Conservation (phyloP, 768 basidiomycete genomes). For the Naganishia friedmannii region DNA sequence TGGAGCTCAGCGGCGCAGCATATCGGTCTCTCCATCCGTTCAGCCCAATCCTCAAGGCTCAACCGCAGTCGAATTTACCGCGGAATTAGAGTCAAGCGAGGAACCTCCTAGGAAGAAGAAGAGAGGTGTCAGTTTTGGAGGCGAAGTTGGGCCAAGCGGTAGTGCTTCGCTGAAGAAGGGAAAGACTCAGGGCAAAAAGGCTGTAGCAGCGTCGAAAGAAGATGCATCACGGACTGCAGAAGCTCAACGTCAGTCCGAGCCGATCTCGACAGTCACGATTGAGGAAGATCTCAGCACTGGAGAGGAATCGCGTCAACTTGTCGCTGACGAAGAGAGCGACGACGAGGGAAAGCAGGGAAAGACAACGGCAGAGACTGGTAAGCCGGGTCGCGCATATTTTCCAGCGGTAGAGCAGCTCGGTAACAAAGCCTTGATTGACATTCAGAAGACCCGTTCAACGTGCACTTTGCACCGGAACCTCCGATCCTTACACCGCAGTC, state of each 20-base stretch:
- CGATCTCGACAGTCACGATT: neutral
- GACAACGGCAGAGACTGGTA: constrained; percentile 34
- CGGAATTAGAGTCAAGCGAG: constrained; percentile 17
- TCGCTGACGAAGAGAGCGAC: constrained; percentile 34
- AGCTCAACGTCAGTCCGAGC: neutral
- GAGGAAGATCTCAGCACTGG: neutral
- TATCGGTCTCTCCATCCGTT: constrained; percentile 9
- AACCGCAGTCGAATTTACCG: neutral
- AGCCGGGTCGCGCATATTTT: neutral
- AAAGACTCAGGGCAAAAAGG: constrained; percentile 56
- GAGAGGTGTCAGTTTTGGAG: constrained; percentile 45
- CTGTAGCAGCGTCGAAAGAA: constrained; percentile 12
- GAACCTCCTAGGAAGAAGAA: constrained; percentile 41
- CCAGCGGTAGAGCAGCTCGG: too few relatives aligned
- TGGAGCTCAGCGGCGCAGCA: constrained; percentile 34
- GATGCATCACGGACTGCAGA: constrained; percentile 10
- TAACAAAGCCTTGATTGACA: neutral
- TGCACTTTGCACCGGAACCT: constrained; percentile 69
- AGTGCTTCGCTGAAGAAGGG: constrained; percentile 37
- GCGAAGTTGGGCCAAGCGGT: constrained; percentile 51
- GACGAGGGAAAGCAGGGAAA: constrained; percentile 22
- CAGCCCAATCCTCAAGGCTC: constrained; percentile 14
- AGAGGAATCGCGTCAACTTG: constrained; percentile 6
- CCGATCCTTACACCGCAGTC: constrained; percentile 51
- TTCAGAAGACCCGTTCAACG: constrained; percentile 61